Percentiles rank a stretch among this genome's conserved stretches.
Conservation (phyloP, 2,329 filamentous ascomycete genomes). For the Penicillium psychrosexuale region DNA sequence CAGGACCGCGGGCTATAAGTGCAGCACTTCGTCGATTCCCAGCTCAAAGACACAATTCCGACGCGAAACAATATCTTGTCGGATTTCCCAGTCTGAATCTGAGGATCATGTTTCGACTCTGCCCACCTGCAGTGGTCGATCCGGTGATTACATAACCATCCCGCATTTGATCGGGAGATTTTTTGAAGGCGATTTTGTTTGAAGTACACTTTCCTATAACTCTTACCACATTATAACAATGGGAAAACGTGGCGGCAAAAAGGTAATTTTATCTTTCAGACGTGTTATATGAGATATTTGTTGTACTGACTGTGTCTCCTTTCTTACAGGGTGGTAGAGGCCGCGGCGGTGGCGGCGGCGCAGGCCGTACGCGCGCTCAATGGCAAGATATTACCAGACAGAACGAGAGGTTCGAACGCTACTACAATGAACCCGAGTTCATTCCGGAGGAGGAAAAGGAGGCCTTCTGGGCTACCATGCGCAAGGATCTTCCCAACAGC, state of each 20-base stretch:
- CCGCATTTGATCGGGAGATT: slow-evolving; percentile 12
- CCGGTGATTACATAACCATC: slow-evolving; percentile 4
- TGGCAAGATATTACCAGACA: slow-evolving; percentile 67
- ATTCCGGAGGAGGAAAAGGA: slow-evolving; percentile 74
- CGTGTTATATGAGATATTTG: not conserved
- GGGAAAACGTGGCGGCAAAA: slow-evolving; percentile 33
- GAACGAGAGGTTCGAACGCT: slow-evolving; percentile 81
- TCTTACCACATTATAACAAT: slow-evolving; percentile 20
- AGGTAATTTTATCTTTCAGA: slow-evolving; percentile 15
- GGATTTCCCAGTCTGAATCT: not conserved
- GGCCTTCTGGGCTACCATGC: slow-evolving; percentile 79
- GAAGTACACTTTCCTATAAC: slow-evolving; percentile 6
- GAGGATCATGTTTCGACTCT: slow-evolving; percentile 9
- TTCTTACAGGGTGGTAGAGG: slow-evolving; percentile 39
- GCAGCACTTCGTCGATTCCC: not conserved
- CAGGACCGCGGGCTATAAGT: not conserved
- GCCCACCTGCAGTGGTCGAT: not conserved
- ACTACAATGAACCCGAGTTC: slow-evolving; percentile 76
- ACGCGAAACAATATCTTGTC: not conserved
- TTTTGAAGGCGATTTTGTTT: slow-evolving; percentile 16
- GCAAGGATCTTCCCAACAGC: slow-evolving; percentile 87
- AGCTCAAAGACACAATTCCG: not conserved
- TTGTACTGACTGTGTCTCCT: slow-evolving; percentile 20
- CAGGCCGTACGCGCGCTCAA: slow-evolving; percentile 40
- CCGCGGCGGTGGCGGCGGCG: slow-evolving; percentile 43